Evolutionary conservation across 176 grass and related monocot genomes (phyloP).

Genomic region (Chrysopogon serrulatus): DNA sequence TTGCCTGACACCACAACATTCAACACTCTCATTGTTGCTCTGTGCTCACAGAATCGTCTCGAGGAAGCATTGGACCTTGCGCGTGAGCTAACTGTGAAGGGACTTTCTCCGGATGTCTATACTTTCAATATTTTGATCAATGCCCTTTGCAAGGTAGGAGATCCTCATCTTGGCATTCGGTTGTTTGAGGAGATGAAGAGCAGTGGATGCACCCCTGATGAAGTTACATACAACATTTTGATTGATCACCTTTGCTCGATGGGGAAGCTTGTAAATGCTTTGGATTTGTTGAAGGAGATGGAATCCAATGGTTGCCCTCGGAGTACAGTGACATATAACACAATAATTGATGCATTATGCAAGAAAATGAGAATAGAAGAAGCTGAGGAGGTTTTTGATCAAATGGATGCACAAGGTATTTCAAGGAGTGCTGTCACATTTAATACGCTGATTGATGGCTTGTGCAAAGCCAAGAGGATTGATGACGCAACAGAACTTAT

Average conservation of each 20-base stretch:
- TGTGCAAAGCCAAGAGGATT: constrained; percentile 69
- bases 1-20: constrained; percentile 74
- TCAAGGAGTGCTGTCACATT: constrained; percentile 71
- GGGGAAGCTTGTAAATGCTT: constrained; percentile 61
- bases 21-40: constrained; percentile 69
- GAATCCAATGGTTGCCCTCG: constrained; percentile 55
- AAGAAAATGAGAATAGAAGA: constrained; percentile 88
- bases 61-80: constrained; percentile 86
- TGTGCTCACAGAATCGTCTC: constrained; percentile 66
- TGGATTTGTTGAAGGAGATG: constrained; percentile 90
- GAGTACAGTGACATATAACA: constrained; percentile 75
- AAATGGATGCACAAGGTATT: constrained; percentile 85
- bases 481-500: constrained; percentile 75
- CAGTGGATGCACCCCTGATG: constrained; percentile 72
- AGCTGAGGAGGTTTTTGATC: constrained; percentile 76
- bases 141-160: constrained; percentile 66
- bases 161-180: constrained; percentile 63
- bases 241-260: constrained; percentile 69
- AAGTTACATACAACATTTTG: constrained; percentile 79
- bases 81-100: constrained; percentile 51
- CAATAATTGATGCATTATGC: constrained; percentile 76
- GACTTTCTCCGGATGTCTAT: constrained; percentile 73
- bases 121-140: constrained; percentile 88
- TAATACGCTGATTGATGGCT: constrained; percentile 70
- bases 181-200: constrained; percentile 93